phyloP scores from a whole-genome alignment of 805 yeast genomes.

The Monosporozyma aerobia region DNA sequence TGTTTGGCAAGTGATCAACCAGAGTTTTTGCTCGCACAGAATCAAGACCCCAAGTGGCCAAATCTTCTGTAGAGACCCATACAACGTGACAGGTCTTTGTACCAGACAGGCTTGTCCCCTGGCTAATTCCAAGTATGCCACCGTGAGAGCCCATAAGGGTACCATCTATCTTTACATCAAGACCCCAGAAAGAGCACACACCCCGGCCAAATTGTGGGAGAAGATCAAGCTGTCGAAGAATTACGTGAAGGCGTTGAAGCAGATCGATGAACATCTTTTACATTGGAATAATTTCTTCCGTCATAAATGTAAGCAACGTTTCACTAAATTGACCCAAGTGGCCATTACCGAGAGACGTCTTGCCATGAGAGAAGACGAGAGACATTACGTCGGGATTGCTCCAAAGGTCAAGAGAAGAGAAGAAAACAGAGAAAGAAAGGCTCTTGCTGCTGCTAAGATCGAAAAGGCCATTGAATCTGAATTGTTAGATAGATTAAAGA shows the following conservation, averaged over 20 bases:
- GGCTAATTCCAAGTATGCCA: constrained; percentile 88
- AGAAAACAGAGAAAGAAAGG: constrained; percentile 89
- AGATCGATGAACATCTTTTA: constrained; percentile 74
- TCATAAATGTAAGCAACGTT: constrained; percentile 92
- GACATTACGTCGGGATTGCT: constrained; percentile 85
- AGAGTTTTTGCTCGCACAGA: constrained; percentile 92
- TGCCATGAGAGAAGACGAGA: constrained; percentile 83
- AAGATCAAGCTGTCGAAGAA: constrained; percentile 83
- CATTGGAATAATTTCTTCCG: constrained; percentile 90
- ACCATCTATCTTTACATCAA: constrained; percentile 83
- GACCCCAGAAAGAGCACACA: constrained; percentile 95
- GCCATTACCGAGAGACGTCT: constrained; percentile 90
- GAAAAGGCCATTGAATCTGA: constrained; percentile 96
- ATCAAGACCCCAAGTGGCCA: constrained; percentile 82
- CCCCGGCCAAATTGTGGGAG: constrained; percentile 93
- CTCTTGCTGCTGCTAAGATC: constrained; percentile 90
- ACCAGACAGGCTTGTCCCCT: constrained; percentile 90
- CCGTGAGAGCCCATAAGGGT: constrained; percentile 74
- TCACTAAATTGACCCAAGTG: constrained; percentile 89
- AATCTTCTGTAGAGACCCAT: constrained; percentile 90
- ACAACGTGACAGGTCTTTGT: constrained; percentile 91
- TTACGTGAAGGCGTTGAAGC: constrained; percentile 78
- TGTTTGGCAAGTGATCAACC: constrained; percentile 95
- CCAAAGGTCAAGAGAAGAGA: constrained; percentile 95
- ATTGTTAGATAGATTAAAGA: constrained; percentile 83